Evolutionary conservation across 2,329 filamentous ascomycete genomes (phyloP).

Genomic region (Dactylellina haptotyla): DNA sequence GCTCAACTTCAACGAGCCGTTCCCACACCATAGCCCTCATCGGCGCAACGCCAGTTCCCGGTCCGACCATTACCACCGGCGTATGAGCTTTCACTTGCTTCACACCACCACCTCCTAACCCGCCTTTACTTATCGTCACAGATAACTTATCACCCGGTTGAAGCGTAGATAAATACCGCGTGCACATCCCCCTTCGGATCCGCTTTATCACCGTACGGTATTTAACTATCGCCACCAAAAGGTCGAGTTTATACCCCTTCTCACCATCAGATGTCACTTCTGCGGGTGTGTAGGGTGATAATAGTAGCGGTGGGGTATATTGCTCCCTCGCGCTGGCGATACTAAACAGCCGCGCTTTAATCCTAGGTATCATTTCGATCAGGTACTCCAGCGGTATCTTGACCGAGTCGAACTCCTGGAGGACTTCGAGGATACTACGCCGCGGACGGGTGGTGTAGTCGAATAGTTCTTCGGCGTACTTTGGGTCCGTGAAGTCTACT

Average conservation of each 20-base stretch:
- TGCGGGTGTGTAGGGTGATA: slow-evolving; percentile 59
- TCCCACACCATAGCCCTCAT: slow-evolving; percentile 83
- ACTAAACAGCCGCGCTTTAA: slow-evolving; percentile 92
- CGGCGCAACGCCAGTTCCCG: slow-evolving; percentile 87
- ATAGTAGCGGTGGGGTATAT: slow-evolving; percentile 57
- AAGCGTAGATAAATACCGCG: slow-evolving; percentile 80
- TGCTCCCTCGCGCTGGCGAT: slow-evolving; percentile 77
- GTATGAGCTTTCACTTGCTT: slow-evolving; percentile 62
- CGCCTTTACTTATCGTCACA: slow-evolving; percentile 69
- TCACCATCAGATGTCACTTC: slow-evolving; percentile 52
- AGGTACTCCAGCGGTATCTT: slow-evolving; percentile 79
- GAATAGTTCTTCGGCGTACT: slow-evolving; percentile 88
- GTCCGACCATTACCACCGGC: slow-evolving; percentile 80
- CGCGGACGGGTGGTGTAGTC: slow-evolving; percentile 93
- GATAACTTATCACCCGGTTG: slow-evolving; percentile 68
- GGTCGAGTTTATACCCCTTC: slow-evolving; percentile 69
- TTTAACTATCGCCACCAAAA: slow-evolving; percentile 87
- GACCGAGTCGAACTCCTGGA: slow-evolving; percentile 88
- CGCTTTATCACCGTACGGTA: slow-evolving; percentile 88
- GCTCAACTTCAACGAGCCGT: slow-evolving; percentile 62
- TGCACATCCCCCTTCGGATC: slow-evolving; percentile 86
- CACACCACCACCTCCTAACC: slow-evolving; percentile 62
- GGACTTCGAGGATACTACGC: slow-evolving; percentile 88
- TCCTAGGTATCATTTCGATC: slow-evolving; percentile 78
- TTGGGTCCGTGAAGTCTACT: slow-evolving; percentile 80